Base-by-base conservation (phyloP, 2,329 filamentous ascomycete genomes). In the Pseudocercospora vitis region DNA sequence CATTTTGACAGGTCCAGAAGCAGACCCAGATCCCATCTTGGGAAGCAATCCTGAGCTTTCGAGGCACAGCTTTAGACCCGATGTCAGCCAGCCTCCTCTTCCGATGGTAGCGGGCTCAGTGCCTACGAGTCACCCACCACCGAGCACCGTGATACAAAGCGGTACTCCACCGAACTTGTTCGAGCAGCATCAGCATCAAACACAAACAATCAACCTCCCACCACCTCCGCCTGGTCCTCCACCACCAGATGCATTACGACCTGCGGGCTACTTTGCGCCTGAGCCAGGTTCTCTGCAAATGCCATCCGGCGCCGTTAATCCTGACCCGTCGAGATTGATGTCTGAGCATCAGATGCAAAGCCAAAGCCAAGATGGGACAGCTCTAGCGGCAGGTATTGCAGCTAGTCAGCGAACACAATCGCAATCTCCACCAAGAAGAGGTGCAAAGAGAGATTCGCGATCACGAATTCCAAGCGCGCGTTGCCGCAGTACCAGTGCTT, bases 11-110 rank as follows among this genome's bases (percentile, higher is more conserved):
- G 67, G 66, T 2, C 53, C 58, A 11, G 71, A 75, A 61, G 69
- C 68, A 3, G 67, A 65, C 2, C 53, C 58, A 11, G 71, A 75
- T 35, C 72, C 66, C 35, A 72, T 71, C 4, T 65, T 76, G 26
- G 73, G 73, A 8, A 73, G 73, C 51, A 77, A 76, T 49, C 75
- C 75, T 28, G 73, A 73, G 19, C 58, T 76, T 11, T 71, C 73
- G 14, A 68, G 74, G 42, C 70, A 70, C 11, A 67, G 67, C 44
- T 59, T 69, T 33, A 59, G 59, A 35, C 58, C 61, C 21, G 64
- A 68, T 32, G 66, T 59, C 28, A 63, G 57, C 16, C 63, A 67
- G 35, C 70, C 70, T 35, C 69, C 70, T 12, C 52, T 71, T 12
- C 70, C 70, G 12, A 60, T 64, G 8, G 59, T 62, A 19, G 69